Conservation (phyloP, 2,329 filamentous ascomycete genomes). For the Camillea tinctor region DNA sequence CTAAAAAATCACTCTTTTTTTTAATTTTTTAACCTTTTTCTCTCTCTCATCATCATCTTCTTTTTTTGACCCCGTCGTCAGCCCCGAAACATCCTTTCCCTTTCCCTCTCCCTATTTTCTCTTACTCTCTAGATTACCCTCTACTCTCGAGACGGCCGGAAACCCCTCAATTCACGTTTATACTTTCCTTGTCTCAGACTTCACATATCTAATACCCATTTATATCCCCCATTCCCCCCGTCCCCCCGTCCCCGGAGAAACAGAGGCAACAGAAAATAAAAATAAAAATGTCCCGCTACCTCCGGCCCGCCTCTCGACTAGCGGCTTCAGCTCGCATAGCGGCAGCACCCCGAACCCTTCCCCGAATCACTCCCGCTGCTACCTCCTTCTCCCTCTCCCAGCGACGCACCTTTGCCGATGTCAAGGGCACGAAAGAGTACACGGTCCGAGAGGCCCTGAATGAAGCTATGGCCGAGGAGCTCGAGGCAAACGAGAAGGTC, state of each 20-base stretch:
- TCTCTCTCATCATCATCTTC: slow-evolving; percentile 8
- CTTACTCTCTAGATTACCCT: no score
- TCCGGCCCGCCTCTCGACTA: slow-evolving; percentile 50
- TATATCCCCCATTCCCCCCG: background rate
- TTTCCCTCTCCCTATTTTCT: background rate
- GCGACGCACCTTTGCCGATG: slow-evolving; percentile 55
- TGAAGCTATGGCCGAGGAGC: slow-evolving; percentile 95
- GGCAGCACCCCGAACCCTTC: slow-evolving; percentile 36
- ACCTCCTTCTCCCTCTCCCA: slow-evolving; percentile 41
- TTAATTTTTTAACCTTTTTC: no score
- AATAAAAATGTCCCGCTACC: slow-evolving; percentile 48
- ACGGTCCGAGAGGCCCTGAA: slow-evolving; percentile 97
- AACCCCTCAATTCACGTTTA: slow-evolving; percentile 13
- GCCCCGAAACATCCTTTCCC: background rate
- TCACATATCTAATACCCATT: no score
- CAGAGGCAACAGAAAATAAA: no score
- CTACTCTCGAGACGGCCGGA: slow-evolving; percentile 21
- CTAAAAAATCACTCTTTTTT: slow-evolving; percentile 31
- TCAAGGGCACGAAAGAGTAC: slow-evolving; percentile 73
- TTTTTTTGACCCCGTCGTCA: slow-evolving; percentile 1
- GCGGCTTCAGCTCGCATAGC: slow-evolving; percentile 42
- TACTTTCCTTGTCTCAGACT: slow-evolving; percentile 5
- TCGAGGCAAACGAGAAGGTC: slow-evolving; percentile 91
- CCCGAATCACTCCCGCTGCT: slow-evolving; percentile 31
- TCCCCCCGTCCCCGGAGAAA: background rate